Evolutionary conservation across 306 rosid genomes (phyloP).

Genomic region (Cicer pinnatifidum): DNA sequence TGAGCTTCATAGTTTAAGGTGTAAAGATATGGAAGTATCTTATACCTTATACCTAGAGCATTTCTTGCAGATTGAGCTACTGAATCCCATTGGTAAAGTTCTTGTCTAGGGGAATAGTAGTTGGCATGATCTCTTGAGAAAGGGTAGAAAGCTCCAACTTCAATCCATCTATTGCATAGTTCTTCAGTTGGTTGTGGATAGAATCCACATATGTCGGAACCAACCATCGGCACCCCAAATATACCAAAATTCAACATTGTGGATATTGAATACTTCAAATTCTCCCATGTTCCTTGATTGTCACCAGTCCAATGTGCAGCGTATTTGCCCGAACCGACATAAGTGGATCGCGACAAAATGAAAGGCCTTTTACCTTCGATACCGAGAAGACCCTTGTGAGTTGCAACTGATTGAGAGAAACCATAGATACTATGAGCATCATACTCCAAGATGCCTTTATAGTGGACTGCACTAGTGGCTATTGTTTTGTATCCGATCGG

Average conservation of each 20-base stretch:
- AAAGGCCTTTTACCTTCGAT: slow-evolving; percentile 87
- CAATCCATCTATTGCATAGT: slow-evolving; percentile 97
- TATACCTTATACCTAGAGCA: slow-evolving; percentile 86
- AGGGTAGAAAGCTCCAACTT: slow-evolving; percentile 95
- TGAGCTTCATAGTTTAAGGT: slow-evolving; percentile 93
- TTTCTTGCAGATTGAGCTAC: slow-evolving; percentile 89
- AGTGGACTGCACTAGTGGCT: slow-evolving; percentile 92
- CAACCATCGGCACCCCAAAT: slow-evolving; percentile 98
- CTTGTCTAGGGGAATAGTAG: slow-evolving; percentile 90
- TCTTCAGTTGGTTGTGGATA: slow-evolving; percentile 93
- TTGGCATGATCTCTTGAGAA: slow-evolving; percentile 97
- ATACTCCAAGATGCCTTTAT: slow-evolving; percentile 85
- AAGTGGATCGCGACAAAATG: slow-evolving; percentile 83
- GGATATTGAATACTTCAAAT: slow-evolving; percentile 82
- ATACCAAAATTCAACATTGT: slow-evolving; percentile 93
- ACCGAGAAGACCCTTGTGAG: slow-evolving; percentile 84
- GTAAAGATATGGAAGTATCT: slow-evolving; percentile 87
- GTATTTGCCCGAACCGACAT: slow-evolving; percentile 87
- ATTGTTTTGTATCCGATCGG: slow-evolving; percentile 90
- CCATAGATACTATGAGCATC: slow-evolving; percentile 97
- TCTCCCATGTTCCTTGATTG: slow-evolving; percentile 86
- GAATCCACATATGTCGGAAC: slow-evolving; percentile 94
- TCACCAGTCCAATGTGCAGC: slow-evolving; percentile 99
- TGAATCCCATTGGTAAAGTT: slow-evolving; percentile 93
- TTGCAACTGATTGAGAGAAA: slow-evolving; percentile 81